Evolutionary conservation across 2,329 filamentous ascomycete genomes (phyloP).

Genomic region (Rhynchosporium secalis): DNA sequence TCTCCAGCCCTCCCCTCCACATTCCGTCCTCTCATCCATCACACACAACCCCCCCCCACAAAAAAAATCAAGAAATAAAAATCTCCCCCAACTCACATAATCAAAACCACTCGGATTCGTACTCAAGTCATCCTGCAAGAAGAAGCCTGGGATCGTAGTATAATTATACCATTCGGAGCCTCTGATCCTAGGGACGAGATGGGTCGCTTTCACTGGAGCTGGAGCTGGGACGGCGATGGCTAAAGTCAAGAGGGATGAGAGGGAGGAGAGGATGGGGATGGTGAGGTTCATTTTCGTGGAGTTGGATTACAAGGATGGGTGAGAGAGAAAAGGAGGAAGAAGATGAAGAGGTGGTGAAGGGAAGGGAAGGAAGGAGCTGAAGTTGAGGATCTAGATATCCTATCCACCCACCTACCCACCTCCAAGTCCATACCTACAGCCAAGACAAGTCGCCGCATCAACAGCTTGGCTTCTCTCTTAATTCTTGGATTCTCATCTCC

Average conservation of each 20-base stretch:
- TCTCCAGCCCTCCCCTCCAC: too few species aligned
- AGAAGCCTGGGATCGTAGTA: constrained; percentile 60
- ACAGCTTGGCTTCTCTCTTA: too few species aligned
- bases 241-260: background rate
- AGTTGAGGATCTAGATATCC: too few species aligned
- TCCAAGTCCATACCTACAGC: too few species aligned
- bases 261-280: constrained; percentile 1
- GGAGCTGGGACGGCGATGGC: background rate
- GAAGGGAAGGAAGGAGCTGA: background rate
- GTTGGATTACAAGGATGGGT: background rate
- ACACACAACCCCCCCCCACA: background rate
- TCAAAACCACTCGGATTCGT: constrained; percentile 59
- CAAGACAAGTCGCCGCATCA: too few species aligned
- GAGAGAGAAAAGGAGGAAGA: background rate
- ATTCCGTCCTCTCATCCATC: too few species aligned
- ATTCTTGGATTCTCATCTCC: too few species aligned
- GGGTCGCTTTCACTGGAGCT: constrained; percentile 9
- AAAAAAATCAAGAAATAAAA: constrained; percentile 1
- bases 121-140: constrained; percentile 59
- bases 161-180: constrained; percentile 50
- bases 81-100: constrained; percentile 51
- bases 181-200: constrained; percentile 6
- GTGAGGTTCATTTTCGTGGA: background rate
- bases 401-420: too few species aligned
- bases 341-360: background rate